Evolutionary conservation across 495 filamentous ascomycete species (phyloP).

Genomic region (Podospora pseudoanserina): DNA sequence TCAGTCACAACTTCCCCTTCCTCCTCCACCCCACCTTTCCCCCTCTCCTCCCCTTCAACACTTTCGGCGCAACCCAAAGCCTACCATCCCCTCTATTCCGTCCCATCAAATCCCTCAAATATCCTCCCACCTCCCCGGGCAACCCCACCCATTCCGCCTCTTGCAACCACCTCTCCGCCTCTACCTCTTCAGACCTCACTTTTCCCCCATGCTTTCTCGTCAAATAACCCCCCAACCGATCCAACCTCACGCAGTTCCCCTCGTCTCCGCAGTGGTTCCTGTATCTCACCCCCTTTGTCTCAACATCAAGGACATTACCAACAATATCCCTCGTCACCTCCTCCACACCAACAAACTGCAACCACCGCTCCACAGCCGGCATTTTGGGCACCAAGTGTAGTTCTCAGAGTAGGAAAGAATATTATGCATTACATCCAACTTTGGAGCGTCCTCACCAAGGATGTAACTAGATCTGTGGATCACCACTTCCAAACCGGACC

Average conservation of each 20-base stretch:
- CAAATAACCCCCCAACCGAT: slow-evolving; percentile 9
- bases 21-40: slow-evolving; percentile 23
- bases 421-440: slow-evolving; percentile 24
- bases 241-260: slow-evolving; percentile 13
- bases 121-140: slow-evolving; percentile 9
- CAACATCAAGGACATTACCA: background rate
- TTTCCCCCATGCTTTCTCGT: background rate
- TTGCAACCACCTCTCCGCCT: background rate
- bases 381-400: slow-evolving; percentile 4
- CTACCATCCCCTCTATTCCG: background rate
- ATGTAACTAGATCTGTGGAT: slow-evolving; percentile 43
- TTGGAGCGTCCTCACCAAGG: slow-evolving; percentile 22
- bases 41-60: background rate
- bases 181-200: background rate
- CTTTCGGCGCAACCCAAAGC: slow-evolving; percentile 2
- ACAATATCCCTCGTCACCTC: slow-evolving; percentile 8
- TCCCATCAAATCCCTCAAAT: slow-evolving; percentile 4
- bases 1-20: slow-evolving; percentile 38
- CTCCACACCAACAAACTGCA: slow-evolving; percentile 11
- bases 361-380: slow-evolving; percentile 5
- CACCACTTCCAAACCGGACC: slow-evolving; percentile 30
- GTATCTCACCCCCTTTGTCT: background rate
- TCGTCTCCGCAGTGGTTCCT: slow-evolving; percentile 12
- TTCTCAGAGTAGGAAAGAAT: slow-evolving; percentile 1
- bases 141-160: background rate